These are phyloP conservation scores for Aspergillus sojae DNA, from an alignment of 2,329 filamentous ascomycete species.

Conservation along the genomic window DNA sequence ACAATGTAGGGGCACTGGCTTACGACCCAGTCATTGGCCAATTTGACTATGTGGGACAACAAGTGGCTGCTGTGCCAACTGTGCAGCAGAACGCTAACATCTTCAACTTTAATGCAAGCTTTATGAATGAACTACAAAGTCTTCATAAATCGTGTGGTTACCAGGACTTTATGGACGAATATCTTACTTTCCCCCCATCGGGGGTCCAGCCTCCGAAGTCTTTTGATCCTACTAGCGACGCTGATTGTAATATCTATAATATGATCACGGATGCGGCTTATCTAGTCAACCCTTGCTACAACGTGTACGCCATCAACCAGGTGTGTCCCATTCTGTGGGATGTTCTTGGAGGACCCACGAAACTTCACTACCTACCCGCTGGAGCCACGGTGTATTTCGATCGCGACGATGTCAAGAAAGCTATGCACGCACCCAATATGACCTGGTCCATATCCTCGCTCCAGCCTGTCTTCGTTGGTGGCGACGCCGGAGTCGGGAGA, in stretches of 20 bases:
- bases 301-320: constrained; percentile 72
- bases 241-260: constrained; percentile 61
- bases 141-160: constrained; percentile 52
- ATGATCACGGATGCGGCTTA: constrained; percentile 58
- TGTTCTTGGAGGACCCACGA: constrained; percentile 64
- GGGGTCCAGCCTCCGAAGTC: constrained; percentile 59
- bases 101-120: constrained; percentile 50
- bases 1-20: constrained; percentile 57
- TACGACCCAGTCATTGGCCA: constrained; percentile 68
- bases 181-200: constrained; percentile 56
- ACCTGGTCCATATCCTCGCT: constrained; percentile 39
- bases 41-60: constrained; percentile 34
- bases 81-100: constrained; percentile 46
- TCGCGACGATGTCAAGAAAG: constrained; percentile 67
- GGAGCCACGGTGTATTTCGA: constrained; percentile 71
- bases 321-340: constrained; percentile 73
- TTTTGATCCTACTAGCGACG: constrained; percentile 49
- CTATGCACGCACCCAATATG: constrained; percentile 60
- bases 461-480: constrained; percentile 49
- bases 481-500: constrained; percentile 38
- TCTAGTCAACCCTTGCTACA: constrained; percentile 74
- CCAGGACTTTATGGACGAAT: constrained; percentile 48
- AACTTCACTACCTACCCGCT: constrained; percentile 59
- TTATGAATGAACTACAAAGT: constrained; percentile 42
- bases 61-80: constrained; percentile 46